phyloP scores from a whole-genome alignment of 768 basidiomycete species.

The Rhizopogon vinicolor region DNA sequence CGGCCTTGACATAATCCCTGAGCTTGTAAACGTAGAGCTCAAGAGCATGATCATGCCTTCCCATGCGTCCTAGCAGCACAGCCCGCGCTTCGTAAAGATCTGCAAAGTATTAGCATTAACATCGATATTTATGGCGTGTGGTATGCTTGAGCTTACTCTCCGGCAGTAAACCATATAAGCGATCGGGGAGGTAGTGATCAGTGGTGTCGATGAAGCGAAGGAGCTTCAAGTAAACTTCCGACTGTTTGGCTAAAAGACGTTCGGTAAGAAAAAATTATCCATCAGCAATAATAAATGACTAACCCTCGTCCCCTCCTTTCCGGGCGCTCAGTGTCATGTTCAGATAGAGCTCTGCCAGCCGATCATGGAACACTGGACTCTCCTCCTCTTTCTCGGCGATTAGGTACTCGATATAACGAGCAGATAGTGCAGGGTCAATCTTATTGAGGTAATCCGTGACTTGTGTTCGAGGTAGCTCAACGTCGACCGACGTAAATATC shows the following conservation, averaged over 20 bases:
- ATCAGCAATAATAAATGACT: conserved; percentile 10
- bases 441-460: conserved; percentile 78
- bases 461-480: conserved; percentile 74
- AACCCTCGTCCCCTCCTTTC: conserved; percentile 56
- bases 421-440: conserved; percentile 63
- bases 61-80: conserved; percentile 83
- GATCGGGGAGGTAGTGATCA: conserved; percentile 66
- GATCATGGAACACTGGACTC: conserved; percentile 73
- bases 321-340: conserved; percentile 57
- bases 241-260: conserved; percentile 36
- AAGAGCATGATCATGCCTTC: conserved; percentile 90
- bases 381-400: conserved; percentile 72
- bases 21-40: conserved; percentile 91
- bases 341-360: conserved; percentile 84
- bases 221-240: conserved; percentile 61
- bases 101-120: conserved; percentile 22
- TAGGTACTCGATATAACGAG: conserved; percentile 81
- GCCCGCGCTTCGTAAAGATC: conserved; percentile 91
- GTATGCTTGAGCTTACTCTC: conserved; percentile 52
- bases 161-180: conserved; percentile 76
- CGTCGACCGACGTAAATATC: conserved; percentile 96
- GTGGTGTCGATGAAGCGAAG: conserved; percentile 74
- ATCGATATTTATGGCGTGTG: background rate
- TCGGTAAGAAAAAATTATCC: conserved; percentile 4
- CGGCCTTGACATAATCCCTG: conserved; percentile 80